Percentiles rank a stretch among this genome's conserved stretches.
phyloP scores from a whole-genome alignment of 176 grass and related monocot genomes.

The Oryza longistaminata region DNA sequence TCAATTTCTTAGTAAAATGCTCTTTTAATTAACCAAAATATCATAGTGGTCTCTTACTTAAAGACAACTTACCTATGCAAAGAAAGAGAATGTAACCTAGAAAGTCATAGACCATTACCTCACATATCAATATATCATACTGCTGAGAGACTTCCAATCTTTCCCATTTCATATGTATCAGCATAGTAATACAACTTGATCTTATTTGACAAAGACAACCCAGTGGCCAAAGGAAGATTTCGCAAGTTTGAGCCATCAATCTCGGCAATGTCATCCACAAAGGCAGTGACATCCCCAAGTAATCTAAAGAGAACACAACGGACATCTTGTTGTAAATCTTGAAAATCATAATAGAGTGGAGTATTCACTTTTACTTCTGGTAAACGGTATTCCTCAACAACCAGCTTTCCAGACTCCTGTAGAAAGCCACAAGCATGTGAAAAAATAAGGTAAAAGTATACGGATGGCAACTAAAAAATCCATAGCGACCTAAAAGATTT shows the following conservation, averaged over 20 bases:
- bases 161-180: slow-evolving; percentile 92
- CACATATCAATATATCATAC: slow-evolving; percentile 64
- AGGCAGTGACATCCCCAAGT: slow-evolving; percentile 78
- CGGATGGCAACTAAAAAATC: background rate
- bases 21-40: background rate
- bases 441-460: slow-evolving; percentile 16
- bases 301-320: slow-evolving; percentile 79
- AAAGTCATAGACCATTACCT: background rate
- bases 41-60: background rate
- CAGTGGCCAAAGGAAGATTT: slow-evolving; percentile 78
- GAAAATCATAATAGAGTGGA: slow-evolving; percentile 89
- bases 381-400: slow-evolving; percentile 80
- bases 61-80: background rate
- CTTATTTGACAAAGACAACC: slow-evolving; percentile 84
- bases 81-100: background rate
- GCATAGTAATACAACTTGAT: slow-evolving; percentile 93
- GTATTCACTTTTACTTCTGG: slow-evolving; percentile 76
- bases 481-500: slow-evolving; percentile 5
- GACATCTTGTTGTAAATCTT: slow-evolving; percentile 56
- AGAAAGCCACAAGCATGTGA: slow-evolving; percentile 27
- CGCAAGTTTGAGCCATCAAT: slow-evolving; percentile 63
- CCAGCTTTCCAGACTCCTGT: slow-evolving; percentile 78
- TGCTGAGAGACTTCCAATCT: slow-evolving; percentile 68
- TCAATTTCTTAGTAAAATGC: background rate
- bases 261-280: slow-evolving; percentile 86